Evolutionary conservation across 2,329 filamentous ascomycete species (phyloP), one percentile per base, ranked within the genome.

Genomic region (Scopulariopsis brevicaulis): DNA sequence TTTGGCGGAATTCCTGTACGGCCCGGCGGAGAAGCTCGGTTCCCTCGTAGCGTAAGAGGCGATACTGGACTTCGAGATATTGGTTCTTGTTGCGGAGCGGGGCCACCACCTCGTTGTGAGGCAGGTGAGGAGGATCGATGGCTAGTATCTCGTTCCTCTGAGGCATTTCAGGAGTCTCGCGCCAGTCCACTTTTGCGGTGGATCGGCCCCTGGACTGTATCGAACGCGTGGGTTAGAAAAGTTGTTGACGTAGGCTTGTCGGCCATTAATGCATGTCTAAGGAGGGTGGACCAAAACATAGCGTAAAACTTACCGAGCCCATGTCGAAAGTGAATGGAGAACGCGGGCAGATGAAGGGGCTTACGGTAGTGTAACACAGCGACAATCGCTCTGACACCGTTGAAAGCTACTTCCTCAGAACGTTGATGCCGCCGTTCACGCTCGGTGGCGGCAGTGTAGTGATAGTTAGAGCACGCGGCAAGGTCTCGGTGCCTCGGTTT

Each of bases 31-130:
- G 74, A 1, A 85, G 79, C 14, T 86, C 80, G 3, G 89, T 74
- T 0, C 84, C 81, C 66, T 96, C 90, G 65, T 90, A 87, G 2
- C 91, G 80, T 8, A 90, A 76, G 1, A 96, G 78, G 3, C 83
- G 75, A 66, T 94, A 96, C 55, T 95, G 89, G 0, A 83, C 79
- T 35, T 82, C 74, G 0, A 96, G 74, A 59, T 96, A 96, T 0
- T 77, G 74, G 1, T 83, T 76, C 53, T 81, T 85, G 4, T 76
- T 82, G 0, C 70, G 62, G 76, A 85, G 93, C 0, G 83, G 73
- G 0, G 75, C 74, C 1, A 78, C 62, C 22, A 84, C 73, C 7
- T 73, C 73, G 63, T 90, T 90, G 0, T 72, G 64, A 0, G 74
- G 70, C 0, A 85, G 66, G 4, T 70, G 63, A 1, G 64, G 59